A percentile compares a stretch with the other conserved stretches of the same genome.
Conservation (phyloP, 768 basidiomycete species). For the Mycena kentingensis region DNA sequence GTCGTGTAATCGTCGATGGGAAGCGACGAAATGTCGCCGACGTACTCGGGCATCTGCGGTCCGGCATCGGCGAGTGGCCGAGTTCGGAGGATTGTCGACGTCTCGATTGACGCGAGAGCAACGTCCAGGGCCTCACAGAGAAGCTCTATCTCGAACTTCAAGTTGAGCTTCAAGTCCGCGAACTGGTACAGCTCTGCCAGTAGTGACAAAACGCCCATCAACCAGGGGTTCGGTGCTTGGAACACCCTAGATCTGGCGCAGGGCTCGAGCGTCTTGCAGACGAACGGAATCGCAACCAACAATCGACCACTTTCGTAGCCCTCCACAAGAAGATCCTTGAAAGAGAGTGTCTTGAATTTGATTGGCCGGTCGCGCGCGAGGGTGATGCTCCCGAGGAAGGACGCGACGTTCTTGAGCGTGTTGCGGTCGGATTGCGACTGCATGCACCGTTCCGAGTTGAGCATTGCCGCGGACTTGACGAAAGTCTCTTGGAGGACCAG, state of each 20-base stretch:
- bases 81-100: slow-evolving; percentile 78
- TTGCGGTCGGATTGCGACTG: slow-evolving; percentile 83
- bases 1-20: slow-evolving; percentile 74
- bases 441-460: slow-evolving; percentile 91
- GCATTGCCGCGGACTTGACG: slow-evolving; percentile 77
- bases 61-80: slow-evolving; percentile 65
- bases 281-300: slow-evolving; percentile 94
- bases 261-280: slow-evolving; percentile 94
- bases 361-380: slow-evolving; percentile 92
- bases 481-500: slow-evolving; percentile 94
- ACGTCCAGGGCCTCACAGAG: slow-evolving; percentile 91
- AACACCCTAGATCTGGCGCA: slow-evolving; percentile 90
- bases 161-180: slow-evolving; percentile 92
- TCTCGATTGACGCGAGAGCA: slow-evolving; percentile 82
- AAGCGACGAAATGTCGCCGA: slow-evolving; percentile 75
- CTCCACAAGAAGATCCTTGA: slow-evolving; percentile 97
- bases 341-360: slow-evolving; percentile 88
- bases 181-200: slow-evolving; percentile 96
- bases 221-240: slow-evolving; percentile 96
- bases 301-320: slow-evolving; percentile 91
- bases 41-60: slow-evolving; percentile 75
- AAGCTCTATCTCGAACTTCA: slow-evolving; percentile 98
- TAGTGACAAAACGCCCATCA: slow-evolving; percentile 92
- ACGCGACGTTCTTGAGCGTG: slow-evolving; percentile 89
- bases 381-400: slow-evolving; percentile 94